A percentile compares a stretch with the other conserved stretches of the same genome.
Conservation (phyloP, 345 rosid species). For the Balakata baccata region DNA sequence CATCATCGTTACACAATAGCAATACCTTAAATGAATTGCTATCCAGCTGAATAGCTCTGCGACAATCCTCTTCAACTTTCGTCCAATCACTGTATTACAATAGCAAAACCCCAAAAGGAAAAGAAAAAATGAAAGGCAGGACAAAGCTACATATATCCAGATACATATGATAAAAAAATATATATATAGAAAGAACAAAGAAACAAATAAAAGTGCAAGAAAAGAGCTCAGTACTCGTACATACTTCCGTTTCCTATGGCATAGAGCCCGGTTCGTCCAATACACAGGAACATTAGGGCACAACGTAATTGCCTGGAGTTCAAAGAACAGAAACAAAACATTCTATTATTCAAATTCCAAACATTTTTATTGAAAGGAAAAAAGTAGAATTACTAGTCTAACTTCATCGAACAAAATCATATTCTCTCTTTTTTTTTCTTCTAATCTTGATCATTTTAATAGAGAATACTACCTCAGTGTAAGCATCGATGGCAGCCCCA, state of each 20-base stretch:
- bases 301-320: slow-evolving; percentile 66
- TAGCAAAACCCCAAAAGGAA: not conserved
- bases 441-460: not conserved
- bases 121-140: not conserved
- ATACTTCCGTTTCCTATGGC: slow-evolving; percentile 86
- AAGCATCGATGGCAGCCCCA: slow-evolving; percentile 92
- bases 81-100: slow-evolving; percentile 62
- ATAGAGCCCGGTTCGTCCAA: slow-evolving; percentile 93
- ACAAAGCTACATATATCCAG: not conserved
- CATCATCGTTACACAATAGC: not conserved
- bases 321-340: not conserved
- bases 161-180: not conserved
- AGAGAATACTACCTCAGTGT: slow-evolving; percentile 54
- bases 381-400: too few relatives aligned
- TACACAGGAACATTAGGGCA: slow-evolving; percentile 80
- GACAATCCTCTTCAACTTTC: slow-evolving; percentile 76
- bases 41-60: slow-evolving; percentile 68
- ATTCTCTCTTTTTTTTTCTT: too few relatives aligned
- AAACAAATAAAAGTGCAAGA: not conserved
- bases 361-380: not conserved
- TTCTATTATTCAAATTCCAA: not conserved
- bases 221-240: slow-evolving; percentile 24
- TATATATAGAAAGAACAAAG: not conserved
- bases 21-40: slow-evolving; percentile 64
- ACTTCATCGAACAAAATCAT: too few relatives aligned